Evolutionary conservation across 1,284 basidiomycete species (phyloP).

Genomic region (Peniophora sp.): DNA sequence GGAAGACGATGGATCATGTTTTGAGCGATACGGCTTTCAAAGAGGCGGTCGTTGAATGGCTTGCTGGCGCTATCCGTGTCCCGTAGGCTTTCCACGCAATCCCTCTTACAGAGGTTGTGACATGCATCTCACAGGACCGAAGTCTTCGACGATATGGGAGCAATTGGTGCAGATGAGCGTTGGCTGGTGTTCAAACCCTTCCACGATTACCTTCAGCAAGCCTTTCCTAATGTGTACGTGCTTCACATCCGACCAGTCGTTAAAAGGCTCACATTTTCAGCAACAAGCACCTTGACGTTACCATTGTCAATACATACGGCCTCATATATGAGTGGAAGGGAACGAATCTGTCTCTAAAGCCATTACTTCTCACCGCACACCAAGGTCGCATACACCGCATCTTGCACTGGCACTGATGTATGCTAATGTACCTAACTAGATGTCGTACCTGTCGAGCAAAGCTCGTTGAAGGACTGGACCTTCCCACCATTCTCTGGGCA

Average conservation of each 20-base stretch:
- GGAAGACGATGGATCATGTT: conserved; percentile 29
- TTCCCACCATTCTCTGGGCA: conserved; percentile 29
- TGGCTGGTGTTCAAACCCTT: conserved; percentile 35
- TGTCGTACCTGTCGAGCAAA: conserved; percentile 49
- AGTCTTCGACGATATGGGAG: conserved; percentile 32
- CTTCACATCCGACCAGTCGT: no score
- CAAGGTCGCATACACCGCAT: conserved; percentile 37
- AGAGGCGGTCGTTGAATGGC: conserved; percentile 39
- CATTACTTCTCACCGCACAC: conserved; percentile 58
- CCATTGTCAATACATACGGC: conserved; percentile 58
- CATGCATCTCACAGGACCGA: conserved; percentile 15
- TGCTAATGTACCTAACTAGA: conserved; percentile 23
- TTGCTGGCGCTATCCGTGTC: conserved; percentile 39
- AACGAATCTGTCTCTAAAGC: conserved; percentile 46
- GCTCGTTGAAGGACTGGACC: conserved; percentile 44
- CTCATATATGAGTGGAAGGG: conserved; percentile 62
- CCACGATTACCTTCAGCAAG: conserved; percentile 31
- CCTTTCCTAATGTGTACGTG: conserved; percentile 33
- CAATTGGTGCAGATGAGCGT: conserved; percentile 33
- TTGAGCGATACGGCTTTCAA: conserved; percentile 38
- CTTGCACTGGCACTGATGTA: background rate
- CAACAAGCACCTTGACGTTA: conserved; percentile 42
- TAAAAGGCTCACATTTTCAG: conserved; percentile 19
- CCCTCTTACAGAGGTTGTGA: no score
- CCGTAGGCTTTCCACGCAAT: conserved; percentile 13